Conservation (phyloP, 805 yeast species). For the Myxozyma geophila region DNA sequence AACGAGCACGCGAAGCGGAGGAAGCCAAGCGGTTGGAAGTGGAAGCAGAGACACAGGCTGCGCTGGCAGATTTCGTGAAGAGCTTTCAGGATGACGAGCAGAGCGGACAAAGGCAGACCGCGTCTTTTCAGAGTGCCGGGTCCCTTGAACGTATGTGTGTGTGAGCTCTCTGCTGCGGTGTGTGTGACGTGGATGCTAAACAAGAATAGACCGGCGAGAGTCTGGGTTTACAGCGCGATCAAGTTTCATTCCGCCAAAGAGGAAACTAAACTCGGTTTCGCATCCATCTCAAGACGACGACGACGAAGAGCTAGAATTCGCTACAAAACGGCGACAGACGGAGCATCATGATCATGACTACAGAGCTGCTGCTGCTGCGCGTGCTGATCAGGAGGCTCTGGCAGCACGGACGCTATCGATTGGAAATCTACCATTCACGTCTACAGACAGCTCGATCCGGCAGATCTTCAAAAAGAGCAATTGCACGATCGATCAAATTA, state of each 20-base stretch:
- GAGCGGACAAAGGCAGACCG: background rate
- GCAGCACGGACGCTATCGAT: slow-evolving; percentile 18
- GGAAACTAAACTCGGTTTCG: background rate
- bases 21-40: slow-evolving; percentile 16
- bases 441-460: slow-evolving; percentile 3
- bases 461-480: slow-evolving; percentile 5
- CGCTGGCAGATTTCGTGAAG: slow-evolving; percentile 32
- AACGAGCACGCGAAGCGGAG: slow-evolving; percentile 25
- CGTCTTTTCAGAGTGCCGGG: slow-evolving; percentile 3
- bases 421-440: slow-evolving; percentile 19
- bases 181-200: background rate
- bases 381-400: background rate
- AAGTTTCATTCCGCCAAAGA: slow-evolving; percentile 1
- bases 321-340: slow-evolving; percentile 16
- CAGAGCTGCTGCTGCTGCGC: background rate
- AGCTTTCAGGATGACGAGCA: slow-evolving; percentile 23
- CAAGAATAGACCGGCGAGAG: background rate
- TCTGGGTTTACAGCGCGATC: background rate
- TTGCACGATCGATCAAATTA: slow-evolving; percentile 10
- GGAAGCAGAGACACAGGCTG: slow-evolving; percentile 27
- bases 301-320: background rate
- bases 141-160: background rate
- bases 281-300: background rate
- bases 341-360: slow-evolving; percentile 9
- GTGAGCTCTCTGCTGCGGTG: background rate